Conservation (phyloP, 2,329 filamentous ascomycete genomes). For the Cladosporium sp. region DNA sequence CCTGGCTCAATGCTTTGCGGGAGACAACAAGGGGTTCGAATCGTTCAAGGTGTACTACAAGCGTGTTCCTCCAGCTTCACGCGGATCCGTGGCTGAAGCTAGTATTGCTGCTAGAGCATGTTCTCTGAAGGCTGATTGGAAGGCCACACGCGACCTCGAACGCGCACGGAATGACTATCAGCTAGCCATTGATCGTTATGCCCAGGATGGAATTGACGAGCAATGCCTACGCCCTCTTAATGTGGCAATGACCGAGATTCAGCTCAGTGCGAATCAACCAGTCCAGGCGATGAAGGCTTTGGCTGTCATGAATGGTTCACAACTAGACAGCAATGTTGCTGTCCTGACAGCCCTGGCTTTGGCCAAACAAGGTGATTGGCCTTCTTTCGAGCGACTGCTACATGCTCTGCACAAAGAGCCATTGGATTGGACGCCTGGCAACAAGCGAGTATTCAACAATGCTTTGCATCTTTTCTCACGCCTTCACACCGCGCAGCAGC, state of each 20-base stretch:
- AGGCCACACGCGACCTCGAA: conserved; percentile 12
- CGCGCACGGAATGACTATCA: background rate
- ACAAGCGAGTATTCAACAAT: conserved; percentile 17
- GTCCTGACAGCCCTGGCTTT: conserved; percentile 4
- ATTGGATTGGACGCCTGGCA: background rate
- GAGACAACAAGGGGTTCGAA: background rate
- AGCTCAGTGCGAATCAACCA: conserved; percentile 1
- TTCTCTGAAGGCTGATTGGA: conserved; percentile 13
- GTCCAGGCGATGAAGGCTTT: background rate
- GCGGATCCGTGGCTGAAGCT: background rate
- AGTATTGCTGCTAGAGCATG: background rate
- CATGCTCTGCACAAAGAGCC: background rate
- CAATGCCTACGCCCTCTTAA: background rate
- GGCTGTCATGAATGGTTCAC: background rate
- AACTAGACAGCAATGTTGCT: background rate
- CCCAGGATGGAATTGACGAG: background rate
- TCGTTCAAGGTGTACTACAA: background rate
- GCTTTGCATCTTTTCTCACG: conserved; percentile 17
- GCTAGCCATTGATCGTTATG: background rate
- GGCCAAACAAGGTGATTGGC: conserved; percentile 3
- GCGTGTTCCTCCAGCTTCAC: background rate
- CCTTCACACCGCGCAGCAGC: conserved; percentile 21
- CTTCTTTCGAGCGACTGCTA: background rate
- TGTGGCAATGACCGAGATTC: conserved; percentile 6
- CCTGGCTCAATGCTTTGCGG: background rate